Conservation (phyloP, 352 stramenopile genomes). For the Phytophthora pluvialis region DNA sequence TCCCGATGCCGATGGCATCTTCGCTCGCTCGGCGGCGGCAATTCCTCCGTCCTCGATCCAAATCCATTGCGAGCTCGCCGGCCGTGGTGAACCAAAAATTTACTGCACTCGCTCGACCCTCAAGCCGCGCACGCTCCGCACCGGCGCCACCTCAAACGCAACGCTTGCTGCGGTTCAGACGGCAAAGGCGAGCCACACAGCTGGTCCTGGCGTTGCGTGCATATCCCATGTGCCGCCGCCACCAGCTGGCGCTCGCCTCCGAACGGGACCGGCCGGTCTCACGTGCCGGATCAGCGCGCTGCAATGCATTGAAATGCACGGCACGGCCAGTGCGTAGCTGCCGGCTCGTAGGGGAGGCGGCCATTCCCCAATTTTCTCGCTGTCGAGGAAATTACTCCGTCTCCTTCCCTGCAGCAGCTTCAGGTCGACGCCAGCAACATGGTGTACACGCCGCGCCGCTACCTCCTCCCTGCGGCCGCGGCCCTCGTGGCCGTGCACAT, state of each 20-base stretch:
- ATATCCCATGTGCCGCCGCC: slow-evolving; percentile 22
- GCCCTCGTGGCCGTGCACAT: slow-evolving; percentile 29
- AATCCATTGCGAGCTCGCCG: neutral
- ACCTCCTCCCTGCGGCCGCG: slow-evolving; percentile 25
- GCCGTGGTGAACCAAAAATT: neutral
- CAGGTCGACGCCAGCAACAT: slow-evolving; percentile 19
- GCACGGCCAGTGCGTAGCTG: neutral
- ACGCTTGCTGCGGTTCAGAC: slow-evolving; percentile 10
- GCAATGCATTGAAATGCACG: slow-evolving; percentile 14
- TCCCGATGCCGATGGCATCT: slow-evolving; percentile 27
- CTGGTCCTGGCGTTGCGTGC: slow-evolving; percentile 16
- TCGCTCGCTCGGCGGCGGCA: neutral
- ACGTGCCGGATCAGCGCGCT: slow-evolving; percentile 22
- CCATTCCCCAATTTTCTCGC: slow-evolving; percentile 44
- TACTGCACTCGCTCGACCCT: neutral
- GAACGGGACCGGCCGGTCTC: slow-evolving; percentile 32
- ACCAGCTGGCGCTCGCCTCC: slow-evolving; percentile 26
- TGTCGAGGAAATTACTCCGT: slow-evolving; percentile 32
- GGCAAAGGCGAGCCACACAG: slow-evolving; percentile 33
- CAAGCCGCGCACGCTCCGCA: neutral
- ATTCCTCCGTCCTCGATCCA: neutral
- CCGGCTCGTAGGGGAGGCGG: slow-evolving; percentile 12
- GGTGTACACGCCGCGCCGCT: slow-evolving; percentile 29
- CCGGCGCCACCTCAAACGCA: neutral
- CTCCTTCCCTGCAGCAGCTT: slow-evolving; percentile 1